Base-by-base conservation (phyloP, 768 basidiomycete genomes). In the Rhodotorula taiwanensis region DNA sequence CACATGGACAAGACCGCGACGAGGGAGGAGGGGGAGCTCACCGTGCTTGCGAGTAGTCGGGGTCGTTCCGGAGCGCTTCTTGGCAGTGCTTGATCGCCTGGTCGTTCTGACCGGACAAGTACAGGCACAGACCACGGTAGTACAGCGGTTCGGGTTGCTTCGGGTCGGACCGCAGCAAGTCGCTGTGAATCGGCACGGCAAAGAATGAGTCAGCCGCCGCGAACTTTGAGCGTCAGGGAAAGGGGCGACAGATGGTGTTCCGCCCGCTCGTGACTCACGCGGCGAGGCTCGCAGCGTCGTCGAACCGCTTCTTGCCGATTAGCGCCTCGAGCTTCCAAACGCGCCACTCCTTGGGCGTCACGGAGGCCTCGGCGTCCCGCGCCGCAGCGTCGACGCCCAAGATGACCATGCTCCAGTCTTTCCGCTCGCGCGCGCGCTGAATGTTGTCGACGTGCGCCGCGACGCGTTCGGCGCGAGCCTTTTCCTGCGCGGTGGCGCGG, bases 111-210 rank as follows among this genome's bases (percentile, higher is more conserved):
- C 84, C 85, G 8, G 79, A 79, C 36, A 89, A 78, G 79, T 90
- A 90, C 14, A 90, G 79, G 3, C 91, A 82, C 21, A 88, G 79
- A 2, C 88, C 90, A 42, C 90, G 83, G n/a, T 85, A 75, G 21
- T 85, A 80, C 33, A 92, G 81, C 18, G 84, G 83, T 62, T 93
- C 90, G 0, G 89, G 86, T 0, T 89, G 88, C 67, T 84, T 86
- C 15, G 83, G 78, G 55, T 84, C 82, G 44, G 83, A 71, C 60
- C 88, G 84, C 48, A 89, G 77, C 10, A 87, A 86, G 69, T 90
- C 87, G 70, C 88, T 90, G 66, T 10, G 23, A 2, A 39, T 9
- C 36, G 10, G 36, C 10, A 16, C 21, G 5, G 5, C 9, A 10
- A 15, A 16, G 28, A 45, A 8, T 36, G 11, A 44, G 25, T 21